phyloP scores from a whole-genome alignment of 495 filamentous ascomycete species.

The Penicillium maclennaniae region DNA sequence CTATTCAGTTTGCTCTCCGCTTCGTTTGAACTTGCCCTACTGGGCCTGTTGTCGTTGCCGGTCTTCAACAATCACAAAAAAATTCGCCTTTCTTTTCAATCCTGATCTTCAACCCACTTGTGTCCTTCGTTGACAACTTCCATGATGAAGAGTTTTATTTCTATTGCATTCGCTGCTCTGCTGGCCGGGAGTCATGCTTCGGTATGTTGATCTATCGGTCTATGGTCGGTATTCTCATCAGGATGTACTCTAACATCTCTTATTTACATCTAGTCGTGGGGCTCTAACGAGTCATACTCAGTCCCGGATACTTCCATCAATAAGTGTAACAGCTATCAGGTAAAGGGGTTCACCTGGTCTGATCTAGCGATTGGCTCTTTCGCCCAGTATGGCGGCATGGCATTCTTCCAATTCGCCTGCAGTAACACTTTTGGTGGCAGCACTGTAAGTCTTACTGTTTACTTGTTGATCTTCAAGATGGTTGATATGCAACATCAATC shows the following conservation, averaged over 20 bases:
- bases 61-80: not conserved
- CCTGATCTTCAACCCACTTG: not conserved
- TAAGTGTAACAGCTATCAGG: constrained; percentile 64
- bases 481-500: too few species aligned
- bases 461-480: too few species aligned
- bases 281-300: constrained; percentile 55
- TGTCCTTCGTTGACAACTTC: constrained; percentile 18
- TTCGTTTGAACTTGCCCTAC: not conserved
- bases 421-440: constrained; percentile 47
- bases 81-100: not conserved
- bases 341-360: constrained; percentile 66
- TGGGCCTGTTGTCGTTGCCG: not conserved
- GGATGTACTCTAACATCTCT: not conserved
- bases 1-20: constrained; percentile 2
- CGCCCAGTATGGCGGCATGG: constrained; percentile 62
- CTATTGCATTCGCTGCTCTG: constrained; percentile 28
- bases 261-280: constrained; percentile 43
- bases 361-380: constrained; percentile 62
- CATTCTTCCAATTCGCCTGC: constrained; percentile 70
- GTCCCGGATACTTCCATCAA: constrained; percentile 75
- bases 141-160: constrained; percentile 27
- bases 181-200: constrained; percentile 27
- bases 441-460: too few species aligned
- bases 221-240: not conserved
- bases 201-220: constrained; percentile 11